Evolutionary conservation across 768 basidiomycete species (phyloP).

Genomic region (Suillus subluteus): DNA sequence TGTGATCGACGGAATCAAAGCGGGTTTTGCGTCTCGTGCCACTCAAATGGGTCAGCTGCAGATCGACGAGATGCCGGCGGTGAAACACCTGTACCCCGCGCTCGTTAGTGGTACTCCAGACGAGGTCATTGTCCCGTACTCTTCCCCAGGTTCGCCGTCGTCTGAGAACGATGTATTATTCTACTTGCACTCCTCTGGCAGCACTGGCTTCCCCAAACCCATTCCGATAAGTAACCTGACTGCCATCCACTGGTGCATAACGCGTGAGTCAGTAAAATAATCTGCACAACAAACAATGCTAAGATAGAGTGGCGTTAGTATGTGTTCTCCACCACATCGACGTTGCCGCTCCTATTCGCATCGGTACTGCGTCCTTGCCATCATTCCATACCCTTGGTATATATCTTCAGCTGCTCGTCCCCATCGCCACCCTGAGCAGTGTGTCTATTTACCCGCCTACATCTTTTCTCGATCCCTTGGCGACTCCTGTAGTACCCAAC

Average conservation of each 20-base stretch:
- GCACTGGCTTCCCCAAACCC: slow-evolving; percentile 53
- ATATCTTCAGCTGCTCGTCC: slow-evolving; percentile 17
- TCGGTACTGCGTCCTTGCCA: slow-evolving; percentile 30
- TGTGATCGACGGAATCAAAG: slow-evolving; percentile 18
- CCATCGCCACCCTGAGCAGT: slow-evolving; percentile 22
- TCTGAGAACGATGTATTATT: slow-evolving; percentile 41
- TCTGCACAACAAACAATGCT: not conserved
- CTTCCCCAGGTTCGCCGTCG: slow-evolving; percentile 12
- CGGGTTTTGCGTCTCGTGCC: slow-evolving; percentile 12
- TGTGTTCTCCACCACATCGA: slow-evolving; percentile 1
- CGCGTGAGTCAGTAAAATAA: slow-evolving; percentile 32
- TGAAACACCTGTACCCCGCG: slow-evolving; percentile 41
- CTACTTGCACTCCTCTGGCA: slow-evolving; percentile 54
- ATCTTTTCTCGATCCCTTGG: slow-evolving; percentile 20
- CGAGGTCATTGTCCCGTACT: slow-evolving; percentile 25
- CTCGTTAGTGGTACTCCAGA: slow-evolving; percentile 36
- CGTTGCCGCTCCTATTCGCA: slow-evolving; percentile 21
- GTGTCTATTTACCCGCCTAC: slow-evolving; percentile 33
- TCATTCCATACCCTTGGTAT: slow-evolving; percentile 31
- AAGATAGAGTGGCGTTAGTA: slow-evolving; percentile 9
- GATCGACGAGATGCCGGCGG: slow-evolving; percentile 24
- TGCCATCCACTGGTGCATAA: slow-evolving; percentile 38
- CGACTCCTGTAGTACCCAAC: slow-evolving; percentile 40
- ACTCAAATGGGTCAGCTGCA: slow-evolving; percentile 1
- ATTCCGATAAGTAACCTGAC: slow-evolving; percentile 40